Percentiles rank a stretch among this genome's conserved stretches.
phyloP scores from a whole-genome alignment of 306 rosid species.

The Corylus americana region DNA sequence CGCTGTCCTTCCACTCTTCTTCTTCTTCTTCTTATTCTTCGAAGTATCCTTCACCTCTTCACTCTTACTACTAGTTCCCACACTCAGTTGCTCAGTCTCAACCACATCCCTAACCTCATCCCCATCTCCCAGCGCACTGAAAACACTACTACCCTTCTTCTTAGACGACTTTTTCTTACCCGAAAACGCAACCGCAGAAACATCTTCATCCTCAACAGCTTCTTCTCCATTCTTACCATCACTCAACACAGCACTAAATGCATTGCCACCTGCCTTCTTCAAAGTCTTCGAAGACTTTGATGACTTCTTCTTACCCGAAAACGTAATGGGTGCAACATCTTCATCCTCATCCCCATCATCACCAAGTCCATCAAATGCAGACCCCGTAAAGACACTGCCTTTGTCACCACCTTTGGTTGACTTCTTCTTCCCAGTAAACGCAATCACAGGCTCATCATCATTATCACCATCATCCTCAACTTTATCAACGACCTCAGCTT shows the following conservation, averaged over 20 bases:
- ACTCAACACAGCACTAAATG: conserved; percentile 33
- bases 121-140: conserved; percentile 45
- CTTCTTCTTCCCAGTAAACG: conserved; percentile 74
- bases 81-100: conserved; percentile 45
- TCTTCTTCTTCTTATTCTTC: conserved; percentile 89
- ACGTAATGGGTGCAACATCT: conserved; percentile 51
- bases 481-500: conserved; percentile 46
- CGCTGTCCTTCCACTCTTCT: conserved; percentile 90
- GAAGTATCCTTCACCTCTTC: conserved; percentile 63
- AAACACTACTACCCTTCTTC: conserved; percentile 54
- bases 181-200: conserved; percentile 53
- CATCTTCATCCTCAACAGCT: conserved; percentile 51
- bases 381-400: conserved; percentile 41
- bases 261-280: conserved; percentile 52
- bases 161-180: conserved; percentile 92
- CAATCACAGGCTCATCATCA: conserved; percentile 52
- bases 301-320: conserved; percentile 88
- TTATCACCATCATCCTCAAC: conserved; percentile 34
- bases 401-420: conserved; percentile 48
- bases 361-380: conserved; percentile 47
- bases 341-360: conserved; percentile 56
- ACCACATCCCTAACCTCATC: conserved; percentile 40
- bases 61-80: conserved; percentile 43
- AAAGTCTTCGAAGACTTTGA: conserved; percentile 55
- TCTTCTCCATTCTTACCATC: conserved; percentile 50